Evolutionary conservation across 805 yeast species (phyloP), one percentile per base, ranked within the genome.

Genomic region (Candida caryicola): DNA sequence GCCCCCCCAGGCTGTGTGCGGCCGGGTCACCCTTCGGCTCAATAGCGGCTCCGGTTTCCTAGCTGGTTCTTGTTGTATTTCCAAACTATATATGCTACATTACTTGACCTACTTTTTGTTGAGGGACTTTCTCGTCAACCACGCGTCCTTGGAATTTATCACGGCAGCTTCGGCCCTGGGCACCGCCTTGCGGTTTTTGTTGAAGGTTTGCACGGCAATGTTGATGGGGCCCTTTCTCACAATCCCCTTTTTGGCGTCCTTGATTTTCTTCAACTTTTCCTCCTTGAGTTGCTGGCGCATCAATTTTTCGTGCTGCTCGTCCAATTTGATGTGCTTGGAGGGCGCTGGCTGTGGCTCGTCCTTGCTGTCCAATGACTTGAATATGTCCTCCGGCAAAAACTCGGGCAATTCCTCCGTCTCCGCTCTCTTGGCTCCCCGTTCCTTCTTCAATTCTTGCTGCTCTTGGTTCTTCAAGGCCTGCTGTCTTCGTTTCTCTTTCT

Each of bases 61-160:
- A n/a, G n/a, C n/a, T n/a, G n/a, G n/a, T n/a, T n/a, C n/a, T n/a
- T n/a, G n/a, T n/a, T n/a, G n/a, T n/a, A n/a, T n/a, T n/a, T n/a
- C n/a, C 25, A 21, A 21, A 7, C 25, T 21, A 21, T 21, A 7
- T 21, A 21, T 21, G 25, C 25, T 21, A 21, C 25, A 21, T 21
- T 21, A 21, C 10, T n/a, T n/a, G 14, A 10, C 8, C 27, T 47
- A 67, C 42, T 59, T 67, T 38, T 53, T 64, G 31, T 59, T 54
- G 32, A 67, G 50, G 7, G 73, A 56, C 35, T 58, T 64, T 44
- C 74, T 58, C 44, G 60, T 62, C 39, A 69, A 54, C 74, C 74
- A 69, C 41, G 59, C 57, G 34, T 55, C 60, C 49, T 59, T 61
- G 19, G 59, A 49, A 33, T 52, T 56, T 8, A 64, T 40, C 4